Evolutionary conservation across 2,329 filamentous ascomycete genomes (phyloP).

Genomic region (Trichoderma koningii): DNA sequence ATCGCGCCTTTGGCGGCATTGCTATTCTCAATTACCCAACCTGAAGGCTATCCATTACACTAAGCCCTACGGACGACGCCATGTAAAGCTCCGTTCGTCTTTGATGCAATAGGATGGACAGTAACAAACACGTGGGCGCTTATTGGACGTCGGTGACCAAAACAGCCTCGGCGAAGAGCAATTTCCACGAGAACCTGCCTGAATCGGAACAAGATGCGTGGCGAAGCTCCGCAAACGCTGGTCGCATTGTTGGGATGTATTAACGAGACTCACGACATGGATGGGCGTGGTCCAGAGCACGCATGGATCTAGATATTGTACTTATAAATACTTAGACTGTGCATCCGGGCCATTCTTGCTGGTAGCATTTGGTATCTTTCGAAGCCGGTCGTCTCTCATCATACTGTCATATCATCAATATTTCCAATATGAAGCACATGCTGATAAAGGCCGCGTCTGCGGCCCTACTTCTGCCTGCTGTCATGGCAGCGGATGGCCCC

Average conservation of each 20-base stretch:
- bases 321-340: background rate
- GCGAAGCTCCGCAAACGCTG: background rate
- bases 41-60: background rate
- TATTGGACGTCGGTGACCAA: slow-evolving; percentile 1
- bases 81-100: background rate
- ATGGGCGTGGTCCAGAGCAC: no score
- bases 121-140: slow-evolving; percentile 10
- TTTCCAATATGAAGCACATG: background rate
- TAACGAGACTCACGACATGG: no score
- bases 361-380: no score
- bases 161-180: background rate
- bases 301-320: background rate
- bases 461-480: background rate
- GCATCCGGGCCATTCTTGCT: background rate
- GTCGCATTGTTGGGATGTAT: no score
- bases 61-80: background rate
- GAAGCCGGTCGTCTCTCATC: background rate
- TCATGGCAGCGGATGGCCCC: slow-evolving; percentile 2
- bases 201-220: background rate
- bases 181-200: background rate
- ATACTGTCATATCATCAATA: background rate
- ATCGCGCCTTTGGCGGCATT: background rate
- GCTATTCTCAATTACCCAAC: background rate
- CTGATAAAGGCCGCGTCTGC: background rate
- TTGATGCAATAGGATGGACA: background rate